These are phyloP conservation scores for Kodamaea plutei DNA, from an alignment of 1,139 yeast genomes.

Conservation along the genomic window DNA sequence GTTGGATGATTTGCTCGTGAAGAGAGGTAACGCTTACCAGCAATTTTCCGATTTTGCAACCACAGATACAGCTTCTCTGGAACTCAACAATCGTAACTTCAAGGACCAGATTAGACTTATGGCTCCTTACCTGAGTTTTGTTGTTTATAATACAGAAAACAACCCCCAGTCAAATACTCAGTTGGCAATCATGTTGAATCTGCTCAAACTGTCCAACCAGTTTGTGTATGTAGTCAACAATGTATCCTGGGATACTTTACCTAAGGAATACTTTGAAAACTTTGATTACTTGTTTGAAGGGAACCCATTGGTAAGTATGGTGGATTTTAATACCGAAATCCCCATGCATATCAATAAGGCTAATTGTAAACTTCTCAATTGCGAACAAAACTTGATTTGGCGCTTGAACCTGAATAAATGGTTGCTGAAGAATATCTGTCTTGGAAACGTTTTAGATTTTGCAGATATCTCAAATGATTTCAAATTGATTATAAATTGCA, in stretches of 20 bases:
- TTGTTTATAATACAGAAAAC: constrained; percentile 28
- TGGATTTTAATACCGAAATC: constrained; percentile 3
- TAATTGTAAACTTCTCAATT: constrained; percentile 23
- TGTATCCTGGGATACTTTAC: constrained; percentile 9
- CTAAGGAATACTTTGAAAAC: background rate
- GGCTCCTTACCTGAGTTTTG: constrained; percentile 32
- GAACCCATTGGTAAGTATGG: constrained; percentile 3
- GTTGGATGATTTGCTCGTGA: constrained; percentile 19
- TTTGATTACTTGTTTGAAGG: constrained; percentile 1
- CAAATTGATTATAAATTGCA: constrained; percentile 33
- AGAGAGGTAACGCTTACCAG: constrained; percentile 4
- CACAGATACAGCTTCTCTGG: constrained; percentile 6
- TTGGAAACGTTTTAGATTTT: constrained; percentile 35
- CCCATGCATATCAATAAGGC: constrained; percentile 3
- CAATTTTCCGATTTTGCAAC: constrained; percentile 5
- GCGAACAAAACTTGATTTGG: constrained; percentile 39
- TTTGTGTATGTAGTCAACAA: constrained; percentile 11
- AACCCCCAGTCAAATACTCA: constrained; percentile 12
- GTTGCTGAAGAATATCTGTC: constrained; percentile 25
- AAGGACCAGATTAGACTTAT: constrained; percentile 27
- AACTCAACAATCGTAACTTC: constrained; percentile 32
- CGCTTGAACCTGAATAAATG: constrained; percentile 30
- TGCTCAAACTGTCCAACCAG: constrained; percentile 10
- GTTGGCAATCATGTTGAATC: constrained; percentile 10
- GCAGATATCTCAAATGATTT: constrained; percentile 18